phyloP scores from a whole-genome alignment of 2,329 filamentous ascomycete genomes.

The Apiospora pterosperma region DNA sequence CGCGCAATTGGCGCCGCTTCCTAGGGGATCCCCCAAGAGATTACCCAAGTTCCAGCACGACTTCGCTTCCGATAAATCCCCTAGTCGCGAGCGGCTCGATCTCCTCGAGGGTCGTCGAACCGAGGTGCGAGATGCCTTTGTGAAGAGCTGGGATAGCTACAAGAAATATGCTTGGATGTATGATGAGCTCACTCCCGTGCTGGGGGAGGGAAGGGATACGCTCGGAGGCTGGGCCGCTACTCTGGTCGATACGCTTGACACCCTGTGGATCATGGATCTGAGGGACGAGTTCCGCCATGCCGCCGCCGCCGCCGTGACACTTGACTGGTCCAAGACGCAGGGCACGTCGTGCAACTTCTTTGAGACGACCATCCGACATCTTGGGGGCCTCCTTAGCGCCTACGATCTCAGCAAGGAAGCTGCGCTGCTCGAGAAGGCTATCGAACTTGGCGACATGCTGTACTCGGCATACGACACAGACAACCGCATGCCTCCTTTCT shows the following conservation, averaged over 20 bases:
- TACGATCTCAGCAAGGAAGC: constrained; percentile 42
- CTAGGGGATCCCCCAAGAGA: constrained; percentile 1
- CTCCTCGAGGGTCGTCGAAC: background rate
- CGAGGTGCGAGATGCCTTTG: constrained; percentile 48
- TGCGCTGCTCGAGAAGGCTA: constrained; percentile 39
- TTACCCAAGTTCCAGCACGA: constrained; percentile 26
- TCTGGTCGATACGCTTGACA: constrained; percentile 58
- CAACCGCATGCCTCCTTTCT: constrained; percentile 50
- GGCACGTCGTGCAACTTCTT: constrained; percentile 38
- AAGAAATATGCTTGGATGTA: constrained; percentile 60
- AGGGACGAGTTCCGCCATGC: constrained; percentile 54
- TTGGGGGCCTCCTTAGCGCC: constrained; percentile 43
- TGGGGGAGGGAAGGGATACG: constrained; percentile 21
- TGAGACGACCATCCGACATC: constrained; percentile 44
- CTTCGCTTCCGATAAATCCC: background rate
- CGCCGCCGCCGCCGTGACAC: constrained; percentile 42
- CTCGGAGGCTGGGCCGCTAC: constrained; percentile 50
- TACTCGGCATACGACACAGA: constrained; percentile 46
- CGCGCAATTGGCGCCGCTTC: constrained; percentile 3
- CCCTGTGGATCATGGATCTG: constrained; percentile 60
- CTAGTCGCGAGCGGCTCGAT: constrained; percentile 21
- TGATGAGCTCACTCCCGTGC: constrained; percentile 42
- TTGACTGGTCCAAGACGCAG: constrained; percentile 46
- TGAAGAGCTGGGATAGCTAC: constrained; percentile 58
- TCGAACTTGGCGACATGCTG: constrained; percentile 45